Conservation (phyloP, 2,329 filamentous ascomycete species). For the Colletotrichum theobromicola region DNA sequence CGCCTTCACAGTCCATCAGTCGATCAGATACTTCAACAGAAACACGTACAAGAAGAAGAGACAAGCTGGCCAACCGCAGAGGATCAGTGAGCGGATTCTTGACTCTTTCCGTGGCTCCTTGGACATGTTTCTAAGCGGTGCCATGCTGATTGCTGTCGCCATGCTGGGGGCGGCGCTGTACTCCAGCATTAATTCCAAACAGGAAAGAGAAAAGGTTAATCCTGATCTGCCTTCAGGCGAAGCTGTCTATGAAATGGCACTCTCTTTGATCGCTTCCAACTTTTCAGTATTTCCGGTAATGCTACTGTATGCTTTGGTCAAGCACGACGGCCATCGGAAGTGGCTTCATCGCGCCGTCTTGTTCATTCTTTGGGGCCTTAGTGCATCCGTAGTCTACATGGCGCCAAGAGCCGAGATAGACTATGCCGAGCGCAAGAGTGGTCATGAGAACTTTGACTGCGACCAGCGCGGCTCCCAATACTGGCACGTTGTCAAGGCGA, state of each 20-base stretch:
- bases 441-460: slow-evolving; percentile 10
- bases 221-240: slow-evolving; percentile 10
- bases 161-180: slow-evolving; percentile 19
- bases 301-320: slow-evolving; percentile 16
- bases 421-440: slow-evolving; percentile 5
- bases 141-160: slow-evolving; percentile 17
- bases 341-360: slow-evolving; percentile 18
- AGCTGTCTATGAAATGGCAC: not conserved
- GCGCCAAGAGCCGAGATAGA: slow-evolving; percentile 10
- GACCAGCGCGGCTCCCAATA: slow-evolving; percentile 18
- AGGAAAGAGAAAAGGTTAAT: not conserved
- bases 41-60: not conserved
- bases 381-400: slow-evolving; percentile 8
- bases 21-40: not conserved
- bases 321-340: slow-evolving; percentile 15
- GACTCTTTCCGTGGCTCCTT: slow-evolving; percentile 20
- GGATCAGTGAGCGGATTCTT: not conserved
- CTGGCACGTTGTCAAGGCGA: slow-evolving; percentile 16
- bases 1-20: slow-evolving; percentile 11
- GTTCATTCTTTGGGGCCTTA: slow-evolving; percentile 7
- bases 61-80: not conserved
- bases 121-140: slow-evolving; percentile 14
- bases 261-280: slow-evolving; percentile 13
- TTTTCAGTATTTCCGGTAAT: slow-evolving; percentile 19
- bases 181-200: not conserved